Conservation (phyloP, 2,329 filamentous ascomycete species). For the Chrysosporium queenslandicum region DNA sequence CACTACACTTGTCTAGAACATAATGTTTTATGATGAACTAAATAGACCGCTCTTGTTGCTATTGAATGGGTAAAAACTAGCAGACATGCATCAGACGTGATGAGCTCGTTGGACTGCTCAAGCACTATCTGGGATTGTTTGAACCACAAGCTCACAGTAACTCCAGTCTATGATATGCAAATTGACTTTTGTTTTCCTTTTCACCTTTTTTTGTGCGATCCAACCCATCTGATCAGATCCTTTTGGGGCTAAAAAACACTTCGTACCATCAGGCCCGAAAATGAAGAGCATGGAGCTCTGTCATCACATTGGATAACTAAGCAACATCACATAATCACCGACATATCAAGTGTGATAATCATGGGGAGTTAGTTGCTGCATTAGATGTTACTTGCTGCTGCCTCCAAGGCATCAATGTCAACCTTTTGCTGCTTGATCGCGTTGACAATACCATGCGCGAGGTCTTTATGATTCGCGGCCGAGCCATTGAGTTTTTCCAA, state of each 20-base stretch:
- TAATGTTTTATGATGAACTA: constrained; percentile 5
- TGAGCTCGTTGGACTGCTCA: too few species aligned
- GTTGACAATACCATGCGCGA: constrained; percentile 20
- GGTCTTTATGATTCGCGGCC: constrained; percentile 16
- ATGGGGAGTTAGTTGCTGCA: too few species aligned
- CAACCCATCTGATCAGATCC: too few species aligned
- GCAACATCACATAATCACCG: too few species aligned
- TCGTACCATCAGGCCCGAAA: neutral
- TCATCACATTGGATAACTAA: too few species aligned
- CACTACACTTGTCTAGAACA: neutral
- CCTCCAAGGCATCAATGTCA: constrained; percentile 16
- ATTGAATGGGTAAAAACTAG: neutral
- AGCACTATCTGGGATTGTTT: too few species aligned
- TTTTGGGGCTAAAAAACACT: too few species aligned
- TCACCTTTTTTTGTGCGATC: neutral
- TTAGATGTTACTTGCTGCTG: constrained; percentile 15
- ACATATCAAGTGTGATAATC: too few species aligned
- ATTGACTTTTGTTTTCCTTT: neutral
- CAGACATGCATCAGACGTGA: too few species aligned
- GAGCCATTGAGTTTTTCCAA: constrained; percentile 32
- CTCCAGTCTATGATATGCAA: constrained; percentile 1
- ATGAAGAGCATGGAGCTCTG: too few species aligned
- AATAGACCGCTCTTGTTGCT: neutral
- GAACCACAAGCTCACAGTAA: neutral
- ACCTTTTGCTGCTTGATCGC: constrained; percentile 22